Evolutionary conservation across 306 rosid species (phyloP).

Genomic region (Sophora flavescens): DNA sequence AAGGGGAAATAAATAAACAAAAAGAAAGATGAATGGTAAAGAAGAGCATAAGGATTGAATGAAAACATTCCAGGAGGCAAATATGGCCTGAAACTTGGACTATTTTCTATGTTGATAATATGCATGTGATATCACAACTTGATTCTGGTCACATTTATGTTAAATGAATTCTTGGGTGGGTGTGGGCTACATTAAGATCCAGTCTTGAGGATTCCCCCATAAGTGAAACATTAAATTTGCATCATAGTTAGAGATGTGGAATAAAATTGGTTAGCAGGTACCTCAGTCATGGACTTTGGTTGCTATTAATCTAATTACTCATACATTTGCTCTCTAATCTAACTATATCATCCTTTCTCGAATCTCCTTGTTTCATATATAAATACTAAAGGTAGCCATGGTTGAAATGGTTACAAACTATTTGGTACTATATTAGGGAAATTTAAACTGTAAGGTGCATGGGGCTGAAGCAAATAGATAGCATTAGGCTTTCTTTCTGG

Average conservation of each 20-base stretch:
- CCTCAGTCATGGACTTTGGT: background rate
- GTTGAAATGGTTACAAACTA: conserved; percentile 16
- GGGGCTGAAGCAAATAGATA: conserved; percentile 15
- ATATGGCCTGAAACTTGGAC: conserved; percentile 7
- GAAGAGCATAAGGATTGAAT: conserved; percentile 14
- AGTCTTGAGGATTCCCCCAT: background rate
- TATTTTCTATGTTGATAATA: background rate
- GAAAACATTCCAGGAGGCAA: background rate
- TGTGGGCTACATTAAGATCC: background rate
- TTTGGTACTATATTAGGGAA: conserved; percentile 21
- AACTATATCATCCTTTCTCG: conserved; percentile 15
- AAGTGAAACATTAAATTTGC: conserved; percentile 8
- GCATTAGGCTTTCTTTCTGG: conserved; percentile 23
- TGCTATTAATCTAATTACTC: background rate
- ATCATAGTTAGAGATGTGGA: conserved; percentile 18
- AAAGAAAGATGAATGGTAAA: background rate
- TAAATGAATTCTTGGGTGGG: background rate
- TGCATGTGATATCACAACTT: conserved; percentile 24
- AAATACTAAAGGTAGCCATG: background rate
- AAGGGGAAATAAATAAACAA: background rate
- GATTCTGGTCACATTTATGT: background rate
- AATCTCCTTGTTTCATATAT: conserved; percentile 12
- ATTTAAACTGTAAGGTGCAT: conserved; percentile 14
- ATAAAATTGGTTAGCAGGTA: background rate
- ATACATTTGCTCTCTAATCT: background rate